Evolutionary conservation across 805 yeast species (phyloP), one percentile per base, ranked within the genome.

Genomic region (Starmerella riodocensis): DNA sequence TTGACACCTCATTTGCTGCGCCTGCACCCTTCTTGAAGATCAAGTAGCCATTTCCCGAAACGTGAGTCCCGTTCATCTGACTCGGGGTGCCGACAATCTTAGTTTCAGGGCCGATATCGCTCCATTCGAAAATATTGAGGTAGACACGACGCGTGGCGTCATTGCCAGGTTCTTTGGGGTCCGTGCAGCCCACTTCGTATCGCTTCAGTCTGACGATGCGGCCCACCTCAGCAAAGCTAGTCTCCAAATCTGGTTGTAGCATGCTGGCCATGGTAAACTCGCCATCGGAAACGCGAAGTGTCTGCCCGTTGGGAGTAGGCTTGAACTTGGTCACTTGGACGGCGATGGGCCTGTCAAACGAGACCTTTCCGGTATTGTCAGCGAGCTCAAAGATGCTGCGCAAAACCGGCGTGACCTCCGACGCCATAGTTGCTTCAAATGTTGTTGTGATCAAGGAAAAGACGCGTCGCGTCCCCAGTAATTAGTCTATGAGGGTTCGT

Each of bases 251-350:
- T 13, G 17, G 18, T 7, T 29, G 30, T 17, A 32, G 34, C 19
- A 39, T 23, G 14, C 34, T 38, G 11, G 37, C 34, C 29, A 43
- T 31, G 11, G 41, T 29, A 27, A 23, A 26, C 29, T 33, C 38
- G 22, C 47, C 34, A 19, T 43, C 47, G 8, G 39, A 26, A 14
- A 43, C 20, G 6, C 47, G 40, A 24, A 31, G 7, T 14, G 32
- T 28, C 7, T 35, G 29, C 16, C 29, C 29, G 9, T 22, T 29
- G 7, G 34, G 29, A 12, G 27, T 32, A 19, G 29, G 29, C 31
- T 37, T 37, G 30, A 36, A 36, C 26, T 37, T 39, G 22, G 39
- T 34, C 34, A 43, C 20, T 33, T 43, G 47, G 22, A 43, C 31
- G 32, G 24, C 32, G 16, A 43, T 26, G n/a, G 47, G 47, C 36